These are phyloP conservation scores for Alternaria rosae DNA, from an alignment of 2,329 filamentous ascomycete species.

Conservation along the genomic window DNA sequence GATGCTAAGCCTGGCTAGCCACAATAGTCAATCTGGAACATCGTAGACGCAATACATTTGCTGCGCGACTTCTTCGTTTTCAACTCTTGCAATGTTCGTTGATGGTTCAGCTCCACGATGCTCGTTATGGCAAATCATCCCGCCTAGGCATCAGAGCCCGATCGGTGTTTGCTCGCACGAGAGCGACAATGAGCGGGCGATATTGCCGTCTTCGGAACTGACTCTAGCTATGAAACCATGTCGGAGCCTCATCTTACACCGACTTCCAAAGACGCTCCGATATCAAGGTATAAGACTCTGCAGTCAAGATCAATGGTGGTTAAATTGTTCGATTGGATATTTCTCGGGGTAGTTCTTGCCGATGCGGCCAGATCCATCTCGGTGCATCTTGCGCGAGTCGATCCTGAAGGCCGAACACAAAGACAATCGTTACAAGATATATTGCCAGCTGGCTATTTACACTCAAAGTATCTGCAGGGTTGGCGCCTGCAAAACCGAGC, in stretches of 20 bases:
- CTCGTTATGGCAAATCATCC: constrained; percentile 28
- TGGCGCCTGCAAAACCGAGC: background rate
- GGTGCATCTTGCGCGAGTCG: constrained; percentile 16
- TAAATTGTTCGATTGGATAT: background rate
- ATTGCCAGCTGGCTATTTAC: background rate
- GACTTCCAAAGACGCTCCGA: background rate
- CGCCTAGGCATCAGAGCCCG: constrained; percentile 31
- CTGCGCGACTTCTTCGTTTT: background rate
- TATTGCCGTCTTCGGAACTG: constrained; percentile 25
- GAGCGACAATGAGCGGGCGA: constrained; percentile 23
- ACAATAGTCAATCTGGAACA: background rate
- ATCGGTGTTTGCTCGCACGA: constrained; percentile 34
- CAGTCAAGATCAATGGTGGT: background rate
- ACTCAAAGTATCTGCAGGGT: background rate
- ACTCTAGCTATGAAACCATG: background rate
- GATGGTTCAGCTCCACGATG: constrained; percentile 2
- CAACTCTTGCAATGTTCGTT: background rate
- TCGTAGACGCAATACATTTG: constrained; percentile 2
- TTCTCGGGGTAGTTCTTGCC: constrained; percentile 9
- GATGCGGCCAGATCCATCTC: constrained; percentile 13
- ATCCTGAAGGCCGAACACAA: background rate
- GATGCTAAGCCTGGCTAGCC: constrained; percentile 9
- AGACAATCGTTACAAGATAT: background rate
- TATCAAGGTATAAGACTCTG: background rate
- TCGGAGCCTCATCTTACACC: background rate